Evolutionary conservation across 371 early-diverging fungal genomes (phyloP).

Genomic region (Thermomucor indicae-seudaticae): DNA sequence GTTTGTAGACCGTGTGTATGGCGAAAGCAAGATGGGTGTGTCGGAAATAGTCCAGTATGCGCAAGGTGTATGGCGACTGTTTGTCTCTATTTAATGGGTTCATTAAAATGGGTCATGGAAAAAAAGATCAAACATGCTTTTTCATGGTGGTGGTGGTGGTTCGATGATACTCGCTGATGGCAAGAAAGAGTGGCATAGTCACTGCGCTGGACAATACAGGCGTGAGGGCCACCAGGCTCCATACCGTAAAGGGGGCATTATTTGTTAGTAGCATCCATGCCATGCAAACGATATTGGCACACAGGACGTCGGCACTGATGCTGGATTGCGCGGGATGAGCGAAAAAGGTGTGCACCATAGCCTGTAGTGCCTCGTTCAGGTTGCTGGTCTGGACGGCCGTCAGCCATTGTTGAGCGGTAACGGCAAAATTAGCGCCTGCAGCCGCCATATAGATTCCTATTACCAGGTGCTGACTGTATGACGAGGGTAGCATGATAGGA

Average conservation of each 20-base stretch:
- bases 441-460: conserved; percentile 17
- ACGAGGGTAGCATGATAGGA: conserved; percentile 14
- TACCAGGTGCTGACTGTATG: background rate
- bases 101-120: too few relatives aligned
- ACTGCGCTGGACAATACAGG: conserved; percentile 45
- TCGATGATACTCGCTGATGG: conserved; percentile 30
- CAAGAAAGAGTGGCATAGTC: conserved; percentile 44
- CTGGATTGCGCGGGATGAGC: conserved; percentile 37
- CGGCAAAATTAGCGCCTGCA: conserved; percentile 28
- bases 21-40: conserved; percentile 93
- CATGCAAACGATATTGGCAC: conserved; percentile 20
- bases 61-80: conserved; percentile 85
- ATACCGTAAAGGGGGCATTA: conserved; percentile 1
- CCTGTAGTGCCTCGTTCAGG: background rate
- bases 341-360: conserved; percentile 16
- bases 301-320: conserved; percentile 33
- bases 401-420: conserved; percentile 23
- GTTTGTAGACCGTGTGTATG: conserved; percentile 96
- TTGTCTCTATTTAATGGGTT: conserved; percentile 70
- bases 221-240: conserved; percentile 16
- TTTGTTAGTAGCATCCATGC: conserved; percentile 20
- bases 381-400: conserved; percentile 2
- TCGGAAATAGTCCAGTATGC: conserved; percentile 92
- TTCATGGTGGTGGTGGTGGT: too few relatives aligned
- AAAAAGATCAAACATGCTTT: too few relatives aligned